These are phyloP conservation scores for Kewa caespitosa DNA, from an alignment of 179 eudicot genomes.

Conservation along the genomic window DNA sequence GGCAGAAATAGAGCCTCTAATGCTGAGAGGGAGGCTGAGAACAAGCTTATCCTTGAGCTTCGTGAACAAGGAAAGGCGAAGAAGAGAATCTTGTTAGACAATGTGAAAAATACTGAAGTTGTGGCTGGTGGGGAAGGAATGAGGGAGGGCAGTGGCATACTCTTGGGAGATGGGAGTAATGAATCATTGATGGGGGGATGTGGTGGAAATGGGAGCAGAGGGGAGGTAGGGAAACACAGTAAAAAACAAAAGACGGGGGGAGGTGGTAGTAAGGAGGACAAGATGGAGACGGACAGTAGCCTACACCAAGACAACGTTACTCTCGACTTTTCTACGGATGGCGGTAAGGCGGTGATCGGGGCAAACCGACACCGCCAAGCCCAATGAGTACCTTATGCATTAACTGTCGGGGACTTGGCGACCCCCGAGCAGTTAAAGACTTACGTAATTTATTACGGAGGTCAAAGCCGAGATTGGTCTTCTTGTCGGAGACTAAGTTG, in stretches of 20 bases:
- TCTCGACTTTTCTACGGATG: too few relatives aligned
- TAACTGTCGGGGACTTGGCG: conserved; percentile 1
- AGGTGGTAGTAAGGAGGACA: neutral
- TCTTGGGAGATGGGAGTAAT: too few relatives aligned
- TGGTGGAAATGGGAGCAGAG: neutral
- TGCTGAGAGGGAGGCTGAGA: neutral
- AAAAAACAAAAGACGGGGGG: neutral
- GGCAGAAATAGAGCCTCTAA: neutral
- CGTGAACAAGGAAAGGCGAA: neutral
- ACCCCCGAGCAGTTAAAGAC: neutral
- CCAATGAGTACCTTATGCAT: neutral
- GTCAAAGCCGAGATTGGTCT: neutral
- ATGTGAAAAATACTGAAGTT: too few relatives aligned
- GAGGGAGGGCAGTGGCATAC: too few relatives aligned
- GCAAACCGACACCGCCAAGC: neutral
- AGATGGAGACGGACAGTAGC: neutral
- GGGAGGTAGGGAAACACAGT: neutral
- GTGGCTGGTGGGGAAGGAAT: too few relatives aligned
- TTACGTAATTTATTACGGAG: neutral
- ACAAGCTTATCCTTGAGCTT: neutral
- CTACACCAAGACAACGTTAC: neutral
- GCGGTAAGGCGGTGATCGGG: neutral
- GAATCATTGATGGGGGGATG: too few relatives aligned
- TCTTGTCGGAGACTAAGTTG: neutral
- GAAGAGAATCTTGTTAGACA: neutral